Base-by-base conservation (phyloP, 2,329 filamentous ascomycete genomes). In the Pseudopyricularia javanii region DNA sequence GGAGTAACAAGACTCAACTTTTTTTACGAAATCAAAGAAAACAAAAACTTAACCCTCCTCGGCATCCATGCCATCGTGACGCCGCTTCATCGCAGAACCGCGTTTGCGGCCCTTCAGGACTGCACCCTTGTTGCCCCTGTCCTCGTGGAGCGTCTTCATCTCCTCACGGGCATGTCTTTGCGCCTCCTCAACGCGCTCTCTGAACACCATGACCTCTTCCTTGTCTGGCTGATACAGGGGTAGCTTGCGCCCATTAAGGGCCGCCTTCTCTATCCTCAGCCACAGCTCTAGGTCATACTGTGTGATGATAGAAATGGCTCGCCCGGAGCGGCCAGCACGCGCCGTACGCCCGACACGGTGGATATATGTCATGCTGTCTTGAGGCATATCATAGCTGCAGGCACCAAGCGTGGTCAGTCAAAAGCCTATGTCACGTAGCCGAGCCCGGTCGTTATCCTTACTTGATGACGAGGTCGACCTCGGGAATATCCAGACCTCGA, bases 291-390 rank as follows among this genome's bases (percentile, higher is more conserved):
- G 71, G 61, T 95, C 90, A 59, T 94, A 95, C 67, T 95, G 90
- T 0, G 88, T 95, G 5, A 93, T 84, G 8, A 96, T 70, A 51
- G 76, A 88, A 48, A 95, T 78, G 8, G 90, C 89, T 45, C 88
- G 79, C 50, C 91, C 91, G 1, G 83, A 84, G 65, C 91, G 91
- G 30, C 90, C 90, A 0, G 90, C 90, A 67, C 90, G 81, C 0
- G 90, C 90, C 1, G 90, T 95, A 59, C 90, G 85, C 20, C 90
- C 90, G 1, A 95, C 89, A 51, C 90, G 79, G 67, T 95, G 90
- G 32, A 95, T 86, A 61, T 95, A 95, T 0, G 90, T 95, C 69
- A 95, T 94, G 60, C 81, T 87, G 67, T 94, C 88, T 28, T 82
- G 79, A 0, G 90, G 88, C 2, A 95, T 70, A 62, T 95, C 90